Evolutionary conservation across 148 eudicot species (phyloP), one percentile per base, ranked within the genome.

Genomic region (Rhododendron kiyosumense): DNA sequence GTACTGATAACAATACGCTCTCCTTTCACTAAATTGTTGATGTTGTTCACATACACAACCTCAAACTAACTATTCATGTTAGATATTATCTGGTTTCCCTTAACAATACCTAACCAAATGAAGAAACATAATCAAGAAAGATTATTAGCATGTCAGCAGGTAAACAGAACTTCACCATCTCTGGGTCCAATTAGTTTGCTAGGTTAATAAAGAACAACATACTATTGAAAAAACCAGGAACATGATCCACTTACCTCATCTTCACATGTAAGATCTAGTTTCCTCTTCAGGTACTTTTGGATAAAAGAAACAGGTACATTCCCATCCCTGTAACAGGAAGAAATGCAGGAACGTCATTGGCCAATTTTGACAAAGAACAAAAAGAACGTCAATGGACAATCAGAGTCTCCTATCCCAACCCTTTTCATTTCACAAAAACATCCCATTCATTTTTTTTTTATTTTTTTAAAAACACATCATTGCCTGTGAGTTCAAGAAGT

Each of bases 181-280:
- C 15, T 11, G 71, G 18, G 30, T 36, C 84, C 65, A 26, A 57
- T 34, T 57, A 36, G n/a, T 57, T 59, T 54, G 18, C 30, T 34
- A 18, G 48, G 34, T 57, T 54, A 34, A 34, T 34, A 81, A 20
- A 57, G 12, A 54, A 57, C 22, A 57, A 15, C 24, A 36, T 34
- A 20, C 17, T 34, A 54, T 20, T 10, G n/a, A 32, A 38, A 24
- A 38, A 28, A 38, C n/a, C 11, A 36, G 52, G 75, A 61, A 82
- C 48, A 82, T 61, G 69, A 46, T 11, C 65, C 57, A 89, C 88
- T 86, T 81, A 94, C 95, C 93, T 95, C 96, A 78, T 85, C 86
- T 89, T 93, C 96, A 83, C 89, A 89, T 24, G 90, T n/a, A 79
- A 95, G 95, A 86, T 90, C 89, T 34, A 95, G 92, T 92, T 95